Conservation (phyloP, 177 flowering plant species). For the Viscum album region DNA sequence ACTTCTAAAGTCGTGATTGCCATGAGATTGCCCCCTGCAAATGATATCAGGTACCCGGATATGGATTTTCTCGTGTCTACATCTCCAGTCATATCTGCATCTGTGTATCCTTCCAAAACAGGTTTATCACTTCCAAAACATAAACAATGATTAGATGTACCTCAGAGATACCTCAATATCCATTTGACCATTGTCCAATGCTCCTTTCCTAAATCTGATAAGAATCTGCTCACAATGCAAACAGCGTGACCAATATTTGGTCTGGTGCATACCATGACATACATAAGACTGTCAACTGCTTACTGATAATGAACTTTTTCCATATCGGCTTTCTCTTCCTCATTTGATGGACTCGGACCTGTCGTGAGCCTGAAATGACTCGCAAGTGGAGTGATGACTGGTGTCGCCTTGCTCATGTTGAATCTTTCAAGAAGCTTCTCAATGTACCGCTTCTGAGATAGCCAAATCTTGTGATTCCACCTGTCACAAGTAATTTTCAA, state of each 20-base stretch:
- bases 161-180: not conserved
- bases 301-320: not conserved
- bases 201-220: not conserved
- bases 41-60: not conserved
- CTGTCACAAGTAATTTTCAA: not conserved
- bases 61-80: not conserved
- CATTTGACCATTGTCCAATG: not conserved
- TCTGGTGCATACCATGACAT: not conserved
- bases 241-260: not conserved
- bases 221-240: not conserved
- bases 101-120: not conserved
- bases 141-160: not conserved
- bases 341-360: not conserved
- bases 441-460: constrained; percentile 2
- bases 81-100: not conserved
- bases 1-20: too few relatives aligned
- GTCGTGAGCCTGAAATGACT: not conserved
- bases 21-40: too few relatives aligned
- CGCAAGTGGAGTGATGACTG: not conserved
- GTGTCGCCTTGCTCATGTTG: not conserved
- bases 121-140: not conserved
- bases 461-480: not conserved
- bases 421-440: constrained; percentile 1
- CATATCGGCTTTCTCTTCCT: not conserved
- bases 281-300: not conserved